Base-by-base conservation (phyloP, 768 basidiomycete genomes). In the Tulasnella sp. region DNA sequence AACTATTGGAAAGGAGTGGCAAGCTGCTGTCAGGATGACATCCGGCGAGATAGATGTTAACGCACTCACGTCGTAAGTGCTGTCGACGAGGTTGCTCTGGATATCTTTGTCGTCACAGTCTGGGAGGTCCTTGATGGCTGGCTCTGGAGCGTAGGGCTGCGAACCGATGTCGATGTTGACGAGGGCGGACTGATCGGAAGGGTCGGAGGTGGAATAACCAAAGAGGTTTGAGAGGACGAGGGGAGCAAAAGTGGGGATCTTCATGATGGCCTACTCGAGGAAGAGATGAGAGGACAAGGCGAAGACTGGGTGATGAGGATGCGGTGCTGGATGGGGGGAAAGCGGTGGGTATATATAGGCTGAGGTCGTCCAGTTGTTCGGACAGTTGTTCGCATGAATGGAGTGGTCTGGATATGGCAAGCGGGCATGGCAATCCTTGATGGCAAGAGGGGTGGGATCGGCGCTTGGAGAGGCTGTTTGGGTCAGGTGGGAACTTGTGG, bases 201-300 rank as follows among this genome's bases (percentile, higher is more conserved):
- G 61, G 32, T 67, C 61, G 0, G 61, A 67, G 29, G 61, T 35
- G 61, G 61, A 67, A 67, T 67, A 67, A 13, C 61, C 29, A 67
- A 67, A 67, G 61, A 67, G 61, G 61, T 67, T 67, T 15, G 61
- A 67, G 26, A 67, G 61, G 32, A 32, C 32, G 61, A 67, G 61
- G 32, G 61, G 61, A 23, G 61, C 61, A 6, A 67, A 67, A 67
- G 57, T 61, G n/a, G 61, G 61, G 61, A 67, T 67, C 61, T 67
- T 67, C 61, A 67, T 67, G 61, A 61, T 61, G 57, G 10, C 57
- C 57, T 61, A 29, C 57, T 61, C 2, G 57, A 26, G 57, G 29
- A 48, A 6, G 46, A 48, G 46, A 48, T 26, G 57, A 32, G 61
- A 32, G 61, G 32, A 20, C 26, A 15, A 67, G 29, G 29, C 0